Evolutionary conservation across 2,329 filamentous ascomycete genomes (phyloP).

Genomic region (Talaromyces sp.): DNA sequence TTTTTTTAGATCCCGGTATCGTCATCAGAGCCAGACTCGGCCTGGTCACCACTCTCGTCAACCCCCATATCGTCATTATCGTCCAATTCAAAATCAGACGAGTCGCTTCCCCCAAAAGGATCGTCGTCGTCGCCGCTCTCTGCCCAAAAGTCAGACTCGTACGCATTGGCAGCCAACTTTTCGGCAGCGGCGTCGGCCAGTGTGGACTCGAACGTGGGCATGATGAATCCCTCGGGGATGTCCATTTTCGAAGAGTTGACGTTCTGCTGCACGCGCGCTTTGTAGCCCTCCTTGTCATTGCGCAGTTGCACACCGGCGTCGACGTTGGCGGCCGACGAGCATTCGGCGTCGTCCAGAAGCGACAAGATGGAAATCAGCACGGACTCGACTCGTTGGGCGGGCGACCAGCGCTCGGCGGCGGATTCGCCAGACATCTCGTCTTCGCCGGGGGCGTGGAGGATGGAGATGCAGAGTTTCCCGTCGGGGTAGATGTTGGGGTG

Average conservation of each 20-base stretch:
- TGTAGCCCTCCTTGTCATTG: constrained; percentile 65
- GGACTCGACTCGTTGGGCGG: constrained; percentile 88
- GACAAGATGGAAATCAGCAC: constrained; percentile 89
- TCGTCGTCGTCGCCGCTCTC: constrained; percentile 60
- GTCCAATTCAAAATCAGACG: constrained; percentile 19
- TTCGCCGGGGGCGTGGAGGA: constrained; percentile 86
- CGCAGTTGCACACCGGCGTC: constrained; percentile 85
- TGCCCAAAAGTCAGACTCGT: constrained; percentile 77
- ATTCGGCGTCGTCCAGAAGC: constrained; percentile 88
- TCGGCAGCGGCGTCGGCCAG: constrained; percentile 39
- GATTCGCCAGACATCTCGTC: constrained; percentile 87
- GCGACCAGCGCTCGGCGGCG: constrained; percentile 89
- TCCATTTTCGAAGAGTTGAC: constrained; percentile 71
- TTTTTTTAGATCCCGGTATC: background rate
- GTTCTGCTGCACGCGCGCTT: constrained; percentile 61
- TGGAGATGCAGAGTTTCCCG: constrained; percentile 91
- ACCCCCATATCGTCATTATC: constrained; percentile 18
- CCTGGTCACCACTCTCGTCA: background rate
- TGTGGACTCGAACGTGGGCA: constrained; percentile 62
- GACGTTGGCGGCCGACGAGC: constrained; percentile 89
- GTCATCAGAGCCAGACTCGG: background rate
- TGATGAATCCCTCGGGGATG: constrained; percentile 71
- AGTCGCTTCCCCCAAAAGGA: constrained; percentile 69
- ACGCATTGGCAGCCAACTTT: constrained; percentile 56
- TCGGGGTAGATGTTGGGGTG: constrained; percentile 94